Evolutionary conservation across 768 basidiomycete genomes (phyloP), one percentile per base, ranked within the genome.

Genomic region (Boletus speciosus): DNA sequence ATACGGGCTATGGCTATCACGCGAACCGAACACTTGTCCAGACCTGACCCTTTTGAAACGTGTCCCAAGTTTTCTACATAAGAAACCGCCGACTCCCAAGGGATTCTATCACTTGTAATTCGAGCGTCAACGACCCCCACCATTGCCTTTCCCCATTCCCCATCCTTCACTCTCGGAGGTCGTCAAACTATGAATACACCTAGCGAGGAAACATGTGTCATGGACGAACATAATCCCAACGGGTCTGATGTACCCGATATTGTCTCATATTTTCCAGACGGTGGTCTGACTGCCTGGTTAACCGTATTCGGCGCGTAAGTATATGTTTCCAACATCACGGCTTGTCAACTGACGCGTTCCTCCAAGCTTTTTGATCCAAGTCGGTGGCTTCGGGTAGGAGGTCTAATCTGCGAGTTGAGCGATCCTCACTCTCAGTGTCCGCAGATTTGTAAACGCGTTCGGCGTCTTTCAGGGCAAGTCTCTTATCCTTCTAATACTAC

Each of bases 381-480:
- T 73, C 31, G 71, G 69, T 54, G 73, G 72, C n/a, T 71, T 70
- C 19, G 75, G 74, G 66, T 75, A 54, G 7, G 60, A 39, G 3
- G 12, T 23, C 43, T 38, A 1, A 15, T 47, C 41, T 31, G 7
- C 21, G 23, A n/a, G 8, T n/a, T n/a, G 14, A 14, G 0, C 29
- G 11, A 23, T 21, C 15, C 47, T 47, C 16, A 48, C 16, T 2
- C 35, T 16, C 37, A 16, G 12, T 8, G 9, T 32, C 34, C 14
- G 6, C 49, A 76, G 75, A 19, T 69, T 73, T 46, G 59, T 68
- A 9, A 66, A 62, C 41, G 66, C 73, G 2, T 78, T 71, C 47
- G 76, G 76, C 25, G 74, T 75, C 32, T 77, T 74, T 48, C 73
- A 77, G 69, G 74, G 74, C 47, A 50, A 29, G 40, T 25, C 12